Conservation (phyloP, 2,329 filamentous ascomycete species). For the Ceratocystis albifundus region DNA sequence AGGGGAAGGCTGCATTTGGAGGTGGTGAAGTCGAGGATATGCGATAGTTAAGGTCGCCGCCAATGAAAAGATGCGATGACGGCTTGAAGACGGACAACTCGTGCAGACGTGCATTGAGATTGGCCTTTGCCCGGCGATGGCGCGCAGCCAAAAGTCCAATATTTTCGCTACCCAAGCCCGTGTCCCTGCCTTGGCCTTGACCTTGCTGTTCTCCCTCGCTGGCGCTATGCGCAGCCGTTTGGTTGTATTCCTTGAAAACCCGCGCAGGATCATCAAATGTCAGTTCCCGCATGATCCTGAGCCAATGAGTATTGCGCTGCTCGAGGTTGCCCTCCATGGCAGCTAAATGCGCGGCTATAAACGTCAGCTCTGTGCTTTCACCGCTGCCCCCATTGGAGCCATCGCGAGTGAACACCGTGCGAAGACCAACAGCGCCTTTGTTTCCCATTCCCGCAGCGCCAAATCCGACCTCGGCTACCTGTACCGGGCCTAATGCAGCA, state of each 20-base stretch:
- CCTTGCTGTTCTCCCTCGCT: background rate
- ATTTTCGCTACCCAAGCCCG: slow-evolving; percentile 24
- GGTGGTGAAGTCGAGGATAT: slow-evolving; percentile 57
- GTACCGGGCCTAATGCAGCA: slow-evolving; percentile 50
- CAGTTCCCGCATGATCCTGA: slow-evolving; percentile 64
- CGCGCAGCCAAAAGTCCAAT: slow-evolving; percentile 30
- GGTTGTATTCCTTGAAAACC: slow-evolving; percentile 28
- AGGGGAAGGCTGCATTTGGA: slow-evolving; percentile 51
- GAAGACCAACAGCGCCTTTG: slow-evolving; percentile 79
- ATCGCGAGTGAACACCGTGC: slow-evolving; percentile 47
- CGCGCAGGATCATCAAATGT: slow-evolving; percentile 54
- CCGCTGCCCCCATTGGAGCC: slow-evolving; percentile 28
- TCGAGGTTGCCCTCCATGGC: slow-evolving; percentile 71
- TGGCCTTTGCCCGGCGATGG: slow-evolving; percentile 30
- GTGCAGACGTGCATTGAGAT: slow-evolving; percentile 36
- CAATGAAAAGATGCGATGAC: slow-evolving; percentile 67
- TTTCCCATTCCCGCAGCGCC: slow-evolving; percentile 85
- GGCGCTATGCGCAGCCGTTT: background rate
- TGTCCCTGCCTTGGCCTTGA: background rate
- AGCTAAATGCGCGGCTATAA: slow-evolving; percentile 78
- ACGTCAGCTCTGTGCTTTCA: slow-evolving; percentile 56
- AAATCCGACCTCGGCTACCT: slow-evolving; percentile 72
- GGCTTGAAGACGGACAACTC: slow-evolving; percentile 61
- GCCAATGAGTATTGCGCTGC: slow-evolving; percentile 78
- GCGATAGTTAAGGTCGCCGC: slow-evolving; percentile 91